Evolutionary conservation across 495 filamentous ascomycete species (phyloP), one percentile per base, ranked within the genome.

Genomic region (Annulohypoxylon nitens): DNA sequence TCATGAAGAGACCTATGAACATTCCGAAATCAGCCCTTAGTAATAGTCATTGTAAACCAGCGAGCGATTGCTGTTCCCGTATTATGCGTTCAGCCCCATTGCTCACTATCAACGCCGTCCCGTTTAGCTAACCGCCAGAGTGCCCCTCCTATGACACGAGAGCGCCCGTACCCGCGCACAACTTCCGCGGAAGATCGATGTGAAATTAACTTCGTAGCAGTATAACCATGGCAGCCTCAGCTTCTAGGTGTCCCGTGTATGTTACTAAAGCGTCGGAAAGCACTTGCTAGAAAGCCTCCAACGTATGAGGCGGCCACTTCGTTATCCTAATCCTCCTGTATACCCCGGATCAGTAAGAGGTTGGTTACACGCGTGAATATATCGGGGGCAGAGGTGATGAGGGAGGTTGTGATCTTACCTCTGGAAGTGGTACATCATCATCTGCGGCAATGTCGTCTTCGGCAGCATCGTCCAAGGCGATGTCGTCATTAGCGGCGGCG

Each of bases 251-350:
- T 34, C 53, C 16, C 60, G 10, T 57, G 62, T 23, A 50, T 36
- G 26, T 30, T 51, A 48, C 75, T 73, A 33, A 71, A 61, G 59
- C 66, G 62, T 47, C 64, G 60, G 36, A 78, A 67, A 48, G 61
- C 76, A 45, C 37, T 74, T 41, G 67, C 66, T 54, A 78, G 57
- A 64, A 78, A 25, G 61, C 64, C 71, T 62, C 67, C 61, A 64
- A 74, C 61, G 58, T 61, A 50, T 55, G 64, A 64, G 45, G 60
- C 67, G 16, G 23, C 58, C 51, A 65, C 20, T 66, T 75, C 57
- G 48, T 43, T 61, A 47, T 68, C 67, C 71, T 77, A 78, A 75
- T 75, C 69, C 6, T 75, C 77, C 77, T 78, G 54, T 70, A 76
- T 70, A 62, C 30, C 69, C 71, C 71, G 63, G 69, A 74, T 78